Conservation (phyloP, 2,329 filamentous ascomycete genomes). For the Talaromyces amestolkiae region DNA sequence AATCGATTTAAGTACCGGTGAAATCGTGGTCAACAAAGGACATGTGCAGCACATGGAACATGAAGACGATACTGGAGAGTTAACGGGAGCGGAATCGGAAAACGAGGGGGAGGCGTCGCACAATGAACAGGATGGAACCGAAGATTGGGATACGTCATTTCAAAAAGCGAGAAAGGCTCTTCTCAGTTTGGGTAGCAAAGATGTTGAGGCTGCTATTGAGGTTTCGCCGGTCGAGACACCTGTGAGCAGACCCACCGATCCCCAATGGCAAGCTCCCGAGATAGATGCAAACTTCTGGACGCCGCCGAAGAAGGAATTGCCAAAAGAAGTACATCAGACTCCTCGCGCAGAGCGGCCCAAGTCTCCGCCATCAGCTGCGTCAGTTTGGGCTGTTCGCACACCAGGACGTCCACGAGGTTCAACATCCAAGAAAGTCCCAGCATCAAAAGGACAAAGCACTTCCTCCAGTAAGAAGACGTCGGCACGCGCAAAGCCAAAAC, state of each 20-base stretch:
- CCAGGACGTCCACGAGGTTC: slow-evolving; percentile 25
- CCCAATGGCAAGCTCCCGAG: slow-evolving; percentile 34
- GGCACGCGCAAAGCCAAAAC: slow-evolving; percentile 26
- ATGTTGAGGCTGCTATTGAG: neutral
- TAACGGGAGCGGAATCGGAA: slow-evolving; percentile 19
- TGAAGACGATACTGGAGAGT: slow-evolving; percentile 52
- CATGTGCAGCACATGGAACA: slow-evolving; percentile 67
- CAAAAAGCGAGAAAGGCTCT: neutral
- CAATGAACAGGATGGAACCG: slow-evolving; percentile 7
- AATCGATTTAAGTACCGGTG: slow-evolving; percentile 77
- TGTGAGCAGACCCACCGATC: slow-evolving; percentile 24
- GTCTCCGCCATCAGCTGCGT: slow-evolving; percentile 37
- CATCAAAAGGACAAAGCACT: slow-evolving; percentile 23
- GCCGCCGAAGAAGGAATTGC: slow-evolving; percentile 23
- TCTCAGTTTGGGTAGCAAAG: neutral
- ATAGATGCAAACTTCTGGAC: slow-evolving; percentile 28
- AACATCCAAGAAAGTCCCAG: slow-evolving; percentile 19
- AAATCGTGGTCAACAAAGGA: slow-evolving; percentile 86
- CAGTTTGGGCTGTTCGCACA: slow-evolving; percentile 38
- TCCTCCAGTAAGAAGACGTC: slow-evolving; percentile 23
- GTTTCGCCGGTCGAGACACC: neutral
- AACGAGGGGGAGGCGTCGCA: slow-evolving; percentile 1
- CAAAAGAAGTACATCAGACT: neutral
- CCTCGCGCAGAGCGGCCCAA: slow-evolving; percentile 22
- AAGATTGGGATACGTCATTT: slow-evolving; percentile 14